Evolutionary conservation across 352 stramenopile genomes (phyloP), one percentile per base, ranked within the genome.

Genomic region (Phytophthora sansomeana): DNA sequence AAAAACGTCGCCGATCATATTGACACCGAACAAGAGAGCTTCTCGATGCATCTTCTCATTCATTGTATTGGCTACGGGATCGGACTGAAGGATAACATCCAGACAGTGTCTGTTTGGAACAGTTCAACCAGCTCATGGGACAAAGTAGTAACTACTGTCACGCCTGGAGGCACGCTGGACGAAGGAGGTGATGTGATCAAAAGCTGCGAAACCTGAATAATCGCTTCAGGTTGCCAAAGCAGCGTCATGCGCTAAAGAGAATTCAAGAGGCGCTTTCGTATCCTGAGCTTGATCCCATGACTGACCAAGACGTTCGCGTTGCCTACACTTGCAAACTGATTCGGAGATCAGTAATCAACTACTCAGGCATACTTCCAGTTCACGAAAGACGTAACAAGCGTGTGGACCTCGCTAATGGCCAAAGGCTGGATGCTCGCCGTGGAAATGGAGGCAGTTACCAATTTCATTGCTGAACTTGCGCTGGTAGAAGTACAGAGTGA

Each of bases 11-110:
- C 21, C 8, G 24, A 54, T 30, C 17, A 62, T 43, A 39, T 67
- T 10, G 48, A 67, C n/a, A 46, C 41, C 0, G 42, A 58, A 6
- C 56, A 72, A 17, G 35, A 58, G n/a, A 30, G 53, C 19, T 67
- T 49, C 19, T 54, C 5, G 0, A 67, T 72, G 57, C 35, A 63
- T 5, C 14, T 72, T 9, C 35, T 67, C 0, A 67, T 38, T 7
- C 19, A 67, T 1, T 72, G 56, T 13, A 72, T 72, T 26, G 56
- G 19, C 0, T 62, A 62, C 33, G 43, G 28, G 1, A 28, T 72
- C 17, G 42, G 56, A 6, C 6, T 67, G 5, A 62, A 67, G 16
- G 42, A 67, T 7, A 71, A 66, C 6, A 49, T 61, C 6, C n/a
- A n/a, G n/a, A n/a, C n/a, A n/a, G n/a, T n/a, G n/a, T n/a, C 19